Conservation (phyloP, 2,329 filamentous ascomycete genomes). For the Alternaria gansuensis region DNA sequence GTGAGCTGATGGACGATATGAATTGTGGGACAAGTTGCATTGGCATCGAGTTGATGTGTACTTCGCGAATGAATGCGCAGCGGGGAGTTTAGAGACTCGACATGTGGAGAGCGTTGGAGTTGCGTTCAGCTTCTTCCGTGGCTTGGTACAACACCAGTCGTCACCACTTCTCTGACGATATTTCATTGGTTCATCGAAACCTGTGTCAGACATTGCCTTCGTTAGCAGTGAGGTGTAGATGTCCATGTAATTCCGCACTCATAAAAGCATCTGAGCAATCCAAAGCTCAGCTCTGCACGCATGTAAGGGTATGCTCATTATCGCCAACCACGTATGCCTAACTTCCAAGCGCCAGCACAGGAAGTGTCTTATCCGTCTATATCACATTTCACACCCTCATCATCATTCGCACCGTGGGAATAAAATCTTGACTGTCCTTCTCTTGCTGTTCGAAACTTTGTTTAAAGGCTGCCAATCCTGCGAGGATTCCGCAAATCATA, state of each 20-base stretch:
- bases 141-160: neutral
- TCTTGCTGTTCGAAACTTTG: conserved; percentile 74
- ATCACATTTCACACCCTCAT: conserved; percentile 24
- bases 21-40: neutral
- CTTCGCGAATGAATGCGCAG: neutral
- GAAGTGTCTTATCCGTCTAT: neutral
- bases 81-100: neutral
- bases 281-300: neutral
- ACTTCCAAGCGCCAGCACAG: neutral
- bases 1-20: neutral
- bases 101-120: neutral
- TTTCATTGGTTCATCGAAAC: neutral
- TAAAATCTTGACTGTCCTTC: conserved; percentile 72
- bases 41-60: neutral
- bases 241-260: neutral
- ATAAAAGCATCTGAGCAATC: neutral
- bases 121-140: neutral
- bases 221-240: neutral
- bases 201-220: no score
- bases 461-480: conserved; percentile 78
- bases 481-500: conserved; percentile 78
- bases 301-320: neutral
- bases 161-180: neutral
- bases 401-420: conserved; percentile 57
- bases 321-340: neutral